Base-by-base conservation (phyloP, 441 rosid species). In the Erodium trifolium region DNA sequence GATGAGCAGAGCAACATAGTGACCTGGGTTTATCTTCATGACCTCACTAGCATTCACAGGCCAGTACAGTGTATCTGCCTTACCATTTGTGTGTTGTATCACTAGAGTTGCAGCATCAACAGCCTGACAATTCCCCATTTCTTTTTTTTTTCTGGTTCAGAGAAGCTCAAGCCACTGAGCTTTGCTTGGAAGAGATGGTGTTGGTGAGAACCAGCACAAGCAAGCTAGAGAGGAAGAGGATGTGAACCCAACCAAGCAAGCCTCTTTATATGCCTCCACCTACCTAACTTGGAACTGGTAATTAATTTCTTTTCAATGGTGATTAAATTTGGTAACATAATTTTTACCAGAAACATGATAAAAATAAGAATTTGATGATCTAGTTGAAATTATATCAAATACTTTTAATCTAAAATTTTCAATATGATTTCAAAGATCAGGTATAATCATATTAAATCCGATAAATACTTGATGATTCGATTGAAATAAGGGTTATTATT, bases 1-100 rank as follows among this genome's bases (percentile, higher is more conserved):
- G 66, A 93, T 87, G 27, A 93, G 90, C 73, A 91, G 92, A 75
- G 94, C 89, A 45, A 93, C 96, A 79, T 86, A 84, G 76, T 91
- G 95, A 35, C 97, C 98, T 13, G 97, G 97, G 74, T 93, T 86
- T 78, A 71, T 81, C 77, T 80, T 87, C 94, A 90, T 90, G 29
- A 93, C 68, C 78, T 86, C 92, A 37, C 74, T 68, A 39, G 92
- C 97, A 64, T 68, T 81, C 4, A 87, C 80, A 17, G 92, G 79
- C 85, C 84, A 85, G 66, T 79, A 83, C 29, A 85, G 68, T 16
- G 75, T 90, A 10, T 91, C 94, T 0, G 73, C 82, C 70, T 84
- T 89, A 8, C 97, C 98, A 76, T 73, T 71, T 4, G 98, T 89
- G 45, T 88, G 91, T 55, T 93, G 96, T 55, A 93, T 76, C 51